Evolutionary conservation across 179 eudicot genomes (phyloP).

Genomic region (Nepenthes alata): DNA sequence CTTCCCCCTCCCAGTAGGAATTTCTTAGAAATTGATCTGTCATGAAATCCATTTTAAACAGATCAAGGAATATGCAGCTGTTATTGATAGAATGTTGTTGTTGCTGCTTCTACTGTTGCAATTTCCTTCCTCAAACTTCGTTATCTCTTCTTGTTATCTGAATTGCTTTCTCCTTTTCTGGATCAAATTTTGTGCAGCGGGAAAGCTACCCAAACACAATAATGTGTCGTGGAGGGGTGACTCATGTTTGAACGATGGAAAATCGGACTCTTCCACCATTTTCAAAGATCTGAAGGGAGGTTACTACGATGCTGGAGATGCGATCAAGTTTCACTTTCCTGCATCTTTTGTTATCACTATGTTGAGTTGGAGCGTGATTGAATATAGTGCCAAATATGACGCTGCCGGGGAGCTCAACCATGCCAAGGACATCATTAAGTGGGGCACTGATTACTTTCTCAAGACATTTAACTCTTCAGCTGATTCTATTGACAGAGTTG

Average conservation of each 20-base stretch:
- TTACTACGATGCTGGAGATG: conserved; percentile 96
- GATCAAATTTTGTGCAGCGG: conserved; percentile 35
- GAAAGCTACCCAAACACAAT: conserved; percentile 79
- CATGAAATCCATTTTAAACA: too few species aligned
- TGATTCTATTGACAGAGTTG: conserved; percentile 54
- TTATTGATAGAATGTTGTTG: too few species aligned
- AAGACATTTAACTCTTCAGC: conserved; percentile 82
- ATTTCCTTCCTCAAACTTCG: too few species aligned
- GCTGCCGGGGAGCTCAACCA: conserved; percentile 90
- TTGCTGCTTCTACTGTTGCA: too few species aligned
- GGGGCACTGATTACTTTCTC: conserved; percentile 93
- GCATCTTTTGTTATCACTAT: conserved; percentile 70
- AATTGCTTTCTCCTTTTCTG: neutral
- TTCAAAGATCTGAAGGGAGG: conserved; percentile 71
- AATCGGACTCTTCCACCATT: conserved; percentile 27
- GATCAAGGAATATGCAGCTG: too few species aligned
- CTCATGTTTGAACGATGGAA: conserved; percentile 78
- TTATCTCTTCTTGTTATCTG: neutral
- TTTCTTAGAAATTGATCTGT: too few species aligned
- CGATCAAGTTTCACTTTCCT: conserved; percentile 88
- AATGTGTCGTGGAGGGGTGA: conserved; percentile 94
- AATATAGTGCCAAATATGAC: conserved; percentile 83
- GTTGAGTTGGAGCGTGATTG: conserved; percentile 97
- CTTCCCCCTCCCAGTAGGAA: too few species aligned
- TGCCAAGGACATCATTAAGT: conserved; percentile 70